Evolutionary conservation across 257 asterid species (phyloP), one percentile per base, ranked within the genome.

Genomic region (Cordia subcordata): DNA sequence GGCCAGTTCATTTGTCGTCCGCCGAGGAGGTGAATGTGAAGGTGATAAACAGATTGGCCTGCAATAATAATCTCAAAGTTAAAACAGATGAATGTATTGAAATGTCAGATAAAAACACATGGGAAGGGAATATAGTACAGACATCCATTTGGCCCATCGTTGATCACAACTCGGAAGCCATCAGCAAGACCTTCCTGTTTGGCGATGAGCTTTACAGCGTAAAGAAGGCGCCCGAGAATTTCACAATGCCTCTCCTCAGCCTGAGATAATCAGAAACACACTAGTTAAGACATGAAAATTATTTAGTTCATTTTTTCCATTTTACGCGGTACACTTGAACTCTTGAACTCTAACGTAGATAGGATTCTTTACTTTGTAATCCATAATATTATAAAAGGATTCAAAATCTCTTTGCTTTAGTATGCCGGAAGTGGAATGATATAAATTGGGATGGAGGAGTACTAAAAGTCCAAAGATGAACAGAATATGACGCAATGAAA

Each of bases 1-100:
- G 98, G 98, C 98, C 98, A 92, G 83, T 88, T 92, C 96, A 92
- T 71, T 71, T 92, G 93, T 15, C 96, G 95, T 67, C 95, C 96
- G 17, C 96, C 98, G 0, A 92, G 78, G 68, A 92, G 88, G 75
- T 92, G 98, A 67, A 92, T 18, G 72, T 92, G 98, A 79, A 92
- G 82, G 72, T 92, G 98, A 66, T 85, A 84, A 19, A 92, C 95
- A 27, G 98, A 82, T 82, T 88, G 96, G 57, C 92, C 98, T 91
- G 81, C 78, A 61, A 58, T 3, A 58, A 18, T 27, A 49, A 47
- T 20, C 17, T 63, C 40, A 14, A 59, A 10, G 64, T 62, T 17
- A 20, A 46, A 42, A 50, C 15, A 40, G 11, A 38, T 8, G 10
- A 38, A 23, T 12, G 57, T 18, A 17, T 20, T 42, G 45, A 39